phyloP scores from a whole-genome alignment of 495 filamentous ascomycete species.

The Aspergillus avenaceus region DNA sequence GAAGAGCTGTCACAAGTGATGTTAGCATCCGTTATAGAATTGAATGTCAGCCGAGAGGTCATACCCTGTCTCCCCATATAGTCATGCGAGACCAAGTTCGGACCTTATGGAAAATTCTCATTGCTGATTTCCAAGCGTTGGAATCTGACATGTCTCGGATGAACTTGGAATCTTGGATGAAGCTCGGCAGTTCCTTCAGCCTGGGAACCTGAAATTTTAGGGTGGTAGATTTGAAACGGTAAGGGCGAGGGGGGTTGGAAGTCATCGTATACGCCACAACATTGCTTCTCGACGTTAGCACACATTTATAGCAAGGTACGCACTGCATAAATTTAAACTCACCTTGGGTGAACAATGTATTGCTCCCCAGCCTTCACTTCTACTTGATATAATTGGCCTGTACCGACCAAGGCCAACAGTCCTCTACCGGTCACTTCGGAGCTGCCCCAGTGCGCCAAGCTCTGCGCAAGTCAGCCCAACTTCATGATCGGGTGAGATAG shows the following conservation, averaged over 20 bases:
- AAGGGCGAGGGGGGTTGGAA: slow-evolving; percentile 68
- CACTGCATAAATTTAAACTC: slow-evolving; percentile 5
- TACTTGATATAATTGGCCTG: slow-evolving; percentile 82
- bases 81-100: slow-evolving; percentile 71
- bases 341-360: slow-evolving; percentile 80
- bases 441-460: slow-evolving; percentile 85
- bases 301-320: not conserved
- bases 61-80: slow-evolving; percentile 88
- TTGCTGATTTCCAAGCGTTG: slow-evolving; percentile 62
- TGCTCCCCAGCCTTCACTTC: slow-evolving; percentile 73
- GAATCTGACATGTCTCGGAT: slow-evolving; percentile 65
- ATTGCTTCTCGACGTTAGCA: slow-evolving; percentile 50
- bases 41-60: slow-evolving; percentile 1
- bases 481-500: not conserved
- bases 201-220: slow-evolving; percentile 77
- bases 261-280: slow-evolving; percentile 84
- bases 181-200: slow-evolving; percentile 44
- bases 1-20: slow-evolving; percentile 56
- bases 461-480: slow-evolving; percentile 50
- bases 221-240: slow-evolving; percentile 74
- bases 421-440: slow-evolving; percentile 83
- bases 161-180: slow-evolving; percentile 63
- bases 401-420: slow-evolving; percentile 75
- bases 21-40: not conserved
- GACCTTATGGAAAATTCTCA: slow-evolving; percentile 55